phyloP scores from a whole-genome alignment of 2,329 filamentous ascomycete species.

The Dactylonectria estremocensis region DNA sequence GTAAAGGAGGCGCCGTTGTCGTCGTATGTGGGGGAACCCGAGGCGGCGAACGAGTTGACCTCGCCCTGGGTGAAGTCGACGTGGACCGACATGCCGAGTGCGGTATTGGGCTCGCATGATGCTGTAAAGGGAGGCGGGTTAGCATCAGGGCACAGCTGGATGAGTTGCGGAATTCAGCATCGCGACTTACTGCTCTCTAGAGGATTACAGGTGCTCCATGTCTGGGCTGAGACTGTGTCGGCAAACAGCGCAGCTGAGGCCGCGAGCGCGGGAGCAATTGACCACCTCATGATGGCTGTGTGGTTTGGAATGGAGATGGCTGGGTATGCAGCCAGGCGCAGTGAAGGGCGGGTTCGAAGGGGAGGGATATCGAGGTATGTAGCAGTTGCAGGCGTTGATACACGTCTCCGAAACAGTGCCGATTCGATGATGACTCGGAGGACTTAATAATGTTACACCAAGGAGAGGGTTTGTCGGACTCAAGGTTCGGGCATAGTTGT shows the following conservation, averaged over 20 bases:
- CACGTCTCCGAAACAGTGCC: not conserved
- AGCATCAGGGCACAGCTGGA: constrained; percentile 14
- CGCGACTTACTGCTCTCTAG: constrained; percentile 52
- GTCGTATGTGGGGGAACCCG: constrained; percentile 80
- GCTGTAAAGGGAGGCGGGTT: constrained; percentile 48
- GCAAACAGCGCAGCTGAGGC: constrained; percentile 45
- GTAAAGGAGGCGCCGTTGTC: constrained; percentile 86
- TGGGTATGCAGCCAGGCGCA: constrained; percentile 11
- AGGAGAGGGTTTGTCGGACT: constrained; percentile 2
- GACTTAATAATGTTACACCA: constrained; percentile 15
- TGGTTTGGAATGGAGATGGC: constrained; percentile 18
- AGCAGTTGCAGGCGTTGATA: not conserved
- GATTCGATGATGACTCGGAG: constrained; percentile 1
- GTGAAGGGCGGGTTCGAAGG: not conserved
- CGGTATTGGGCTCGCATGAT: constrained; percentile 82
- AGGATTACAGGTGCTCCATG: constrained; percentile 60
- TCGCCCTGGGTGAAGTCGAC: constrained; percentile 86
- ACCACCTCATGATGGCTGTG: constrained; percentile 44
- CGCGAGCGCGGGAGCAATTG: constrained; percentile 32
- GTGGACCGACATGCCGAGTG: constrained; percentile 84
- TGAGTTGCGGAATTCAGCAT: not conserved
- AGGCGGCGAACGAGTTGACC: constrained; percentile 84
- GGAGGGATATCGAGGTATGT: not conserved
- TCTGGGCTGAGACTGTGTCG: constrained; percentile 53
- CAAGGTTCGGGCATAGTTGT: constrained; percentile 7